Conservation (phyloP, 352 stramenopile genomes). For the Globisporangium splendens region DNA sequence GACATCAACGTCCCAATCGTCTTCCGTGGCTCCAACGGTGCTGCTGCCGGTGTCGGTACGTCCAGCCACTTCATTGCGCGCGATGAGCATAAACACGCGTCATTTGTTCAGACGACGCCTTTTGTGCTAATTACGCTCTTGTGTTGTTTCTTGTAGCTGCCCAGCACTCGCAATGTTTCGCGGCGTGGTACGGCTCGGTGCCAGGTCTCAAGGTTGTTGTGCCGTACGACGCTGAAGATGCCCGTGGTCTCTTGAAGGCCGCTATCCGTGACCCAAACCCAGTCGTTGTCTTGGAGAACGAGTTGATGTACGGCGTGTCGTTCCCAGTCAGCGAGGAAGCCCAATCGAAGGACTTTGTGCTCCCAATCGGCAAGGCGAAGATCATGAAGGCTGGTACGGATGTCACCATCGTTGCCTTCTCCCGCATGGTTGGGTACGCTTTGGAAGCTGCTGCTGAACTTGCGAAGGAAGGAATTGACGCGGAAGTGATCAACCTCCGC, state of each 20-base stretch:
- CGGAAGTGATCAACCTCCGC: conserved; percentile 93
- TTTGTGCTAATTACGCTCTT: not conserved
- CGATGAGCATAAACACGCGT: not conserved
- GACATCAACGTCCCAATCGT: conserved; percentile 98
- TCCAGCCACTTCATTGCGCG: conserved; percentile 2
- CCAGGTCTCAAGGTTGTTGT: conserved; percentile 98
- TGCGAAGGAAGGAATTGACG: conserved; percentile 93
- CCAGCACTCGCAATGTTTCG: conserved; percentile 99
- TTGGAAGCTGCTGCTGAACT: conserved; percentile 95
- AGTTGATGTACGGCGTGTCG: conserved; percentile 97
- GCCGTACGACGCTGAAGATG: conserved; percentile 97
- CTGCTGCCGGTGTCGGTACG: conserved; percentile 93
- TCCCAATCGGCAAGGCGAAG: conserved; percentile 99
- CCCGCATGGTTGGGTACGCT: conserved; percentile 94
- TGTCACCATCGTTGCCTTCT: conserved; percentile 98
- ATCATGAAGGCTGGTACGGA: conserved; percentile 96
- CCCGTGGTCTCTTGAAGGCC: conserved; percentile 98
- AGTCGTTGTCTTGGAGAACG: conserved; percentile 98
- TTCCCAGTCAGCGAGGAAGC: conserved; percentile 98
- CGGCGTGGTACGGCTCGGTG: conserved; percentile 96
- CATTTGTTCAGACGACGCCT: too few species aligned
- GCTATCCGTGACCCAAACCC: conserved; percentile 99
- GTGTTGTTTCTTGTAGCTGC: conserved; percentile 50
- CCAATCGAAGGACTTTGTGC: conserved; percentile 96
- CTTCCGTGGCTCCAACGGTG: conserved; percentile 98